Conservation (phyloP, 805 yeast genomes). For the Nematodospora valgi region DNA sequence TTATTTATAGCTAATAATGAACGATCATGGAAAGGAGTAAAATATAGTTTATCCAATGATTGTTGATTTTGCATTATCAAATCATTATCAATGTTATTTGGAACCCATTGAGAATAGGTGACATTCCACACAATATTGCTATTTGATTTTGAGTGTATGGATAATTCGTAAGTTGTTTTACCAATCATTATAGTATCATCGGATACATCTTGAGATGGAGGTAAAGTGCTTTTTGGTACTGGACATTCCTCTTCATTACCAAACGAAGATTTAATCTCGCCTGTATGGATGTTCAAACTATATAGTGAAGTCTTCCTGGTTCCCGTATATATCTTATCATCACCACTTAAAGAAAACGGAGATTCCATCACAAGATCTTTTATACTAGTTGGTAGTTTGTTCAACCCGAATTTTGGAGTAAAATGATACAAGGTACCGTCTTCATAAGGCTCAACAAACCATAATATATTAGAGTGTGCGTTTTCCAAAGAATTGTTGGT, state of each 20-base stretch:
- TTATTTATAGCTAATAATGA: slow-evolving; percentile 74
- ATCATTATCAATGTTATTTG: slow-evolving; percentile 74
- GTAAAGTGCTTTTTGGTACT: slow-evolving; percentile 26
- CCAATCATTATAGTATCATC: slow-evolving; percentile 56
- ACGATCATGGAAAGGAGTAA: slow-evolving; percentile 81
- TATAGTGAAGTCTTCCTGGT: slow-evolving; percentile 71
- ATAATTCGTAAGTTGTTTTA: slow-evolving; percentile 65
- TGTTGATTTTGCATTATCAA: slow-evolving; percentile 38
- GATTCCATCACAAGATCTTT: slow-evolving; percentile 74
- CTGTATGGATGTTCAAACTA: slow-evolving; percentile 69
- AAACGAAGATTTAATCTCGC: slow-evolving; percentile 66
- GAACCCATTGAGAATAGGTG: slow-evolving; percentile 86
- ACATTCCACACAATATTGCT: slow-evolving; percentile 71
- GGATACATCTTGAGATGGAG: slow-evolving; percentile 5
- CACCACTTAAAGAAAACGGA: slow-evolving; percentile 74
- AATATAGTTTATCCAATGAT: slow-evolving; percentile 69
- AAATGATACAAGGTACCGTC: slow-evolving; percentile 85
- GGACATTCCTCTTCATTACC: slow-evolving; percentile 45
- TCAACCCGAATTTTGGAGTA: slow-evolving; percentile 69
- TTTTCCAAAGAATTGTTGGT: slow-evolving; percentile 15
- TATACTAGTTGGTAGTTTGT: slow-evolving; percentile 77
- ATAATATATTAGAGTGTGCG: slow-evolving; percentile 39
- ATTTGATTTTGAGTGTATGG: slow-evolving; percentile 71
- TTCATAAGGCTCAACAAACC: slow-evolving; percentile 89
- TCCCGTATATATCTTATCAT: slow-evolving; percentile 88